phyloP scores from a whole-genome alignment of 1,284 basidiomycete genomes.

The Naganishia cerealis region DNA sequence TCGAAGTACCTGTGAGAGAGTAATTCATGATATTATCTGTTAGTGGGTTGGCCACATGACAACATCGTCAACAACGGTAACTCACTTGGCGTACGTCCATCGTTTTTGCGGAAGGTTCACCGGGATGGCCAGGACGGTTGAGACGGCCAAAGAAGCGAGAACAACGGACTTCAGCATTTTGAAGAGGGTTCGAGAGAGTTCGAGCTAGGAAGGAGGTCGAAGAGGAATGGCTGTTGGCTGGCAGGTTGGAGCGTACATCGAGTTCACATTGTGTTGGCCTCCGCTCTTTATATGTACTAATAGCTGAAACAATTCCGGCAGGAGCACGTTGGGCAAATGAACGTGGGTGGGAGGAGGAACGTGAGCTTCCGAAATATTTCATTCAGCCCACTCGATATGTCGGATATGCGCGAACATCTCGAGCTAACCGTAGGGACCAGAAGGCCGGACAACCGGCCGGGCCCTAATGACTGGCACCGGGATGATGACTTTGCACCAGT shows the following conservation, averaged over 20 bases:
- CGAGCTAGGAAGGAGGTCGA: background rate
- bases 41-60: background rate
- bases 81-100: slow-evolving; percentile 41
- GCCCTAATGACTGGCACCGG: no score
- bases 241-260: background rate
- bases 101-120: slow-evolving; percentile 33
- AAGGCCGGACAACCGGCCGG: background rate
- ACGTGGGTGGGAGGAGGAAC: background rate
- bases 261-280: background rate
- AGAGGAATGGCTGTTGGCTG: background rate
- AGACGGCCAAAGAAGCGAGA: slow-evolving; percentile 12
- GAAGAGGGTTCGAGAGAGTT: background rate
- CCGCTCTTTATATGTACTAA: background rate
- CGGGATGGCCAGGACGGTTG: slow-evolving; percentile 12
- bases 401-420: slow-evolving; percentile 1
- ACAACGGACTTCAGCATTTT: slow-evolving; percentile 17
- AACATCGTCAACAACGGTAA: background rate
- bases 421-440: background rate
- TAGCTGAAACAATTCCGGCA: background rate
- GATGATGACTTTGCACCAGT: no score
- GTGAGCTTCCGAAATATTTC: background rate
- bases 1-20: slow-evolving; percentile 38
- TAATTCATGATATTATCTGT: background rate
- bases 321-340: background rate
- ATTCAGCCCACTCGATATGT: background rate